Evolutionary conservation across 1,284 basidiomycete species (phyloP).

Genomic region (Rhodofomes roseus): DNA sequence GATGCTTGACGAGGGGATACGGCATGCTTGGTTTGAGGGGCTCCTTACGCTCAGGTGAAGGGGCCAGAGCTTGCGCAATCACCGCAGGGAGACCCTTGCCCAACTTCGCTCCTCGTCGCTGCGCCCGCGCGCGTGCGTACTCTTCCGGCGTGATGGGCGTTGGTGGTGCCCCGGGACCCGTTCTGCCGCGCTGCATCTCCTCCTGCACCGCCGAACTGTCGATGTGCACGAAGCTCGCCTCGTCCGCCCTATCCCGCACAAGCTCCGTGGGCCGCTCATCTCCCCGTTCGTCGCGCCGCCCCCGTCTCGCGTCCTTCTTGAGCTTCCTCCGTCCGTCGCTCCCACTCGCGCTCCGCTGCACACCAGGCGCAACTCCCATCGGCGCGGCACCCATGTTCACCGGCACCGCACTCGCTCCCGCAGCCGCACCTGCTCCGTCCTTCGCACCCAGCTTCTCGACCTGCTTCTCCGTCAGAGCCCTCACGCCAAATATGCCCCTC

Average conservation of each 20-base stretch:
- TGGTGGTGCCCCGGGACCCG: conserved; percentile 11
- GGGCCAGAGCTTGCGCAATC: conserved; percentile 11
- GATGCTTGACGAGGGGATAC: conserved; percentile 50
- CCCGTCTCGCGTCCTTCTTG: conserved; percentile 9
- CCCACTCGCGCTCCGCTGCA: background rate
- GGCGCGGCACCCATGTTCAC: background rate
- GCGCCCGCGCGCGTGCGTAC: conserved; percentile 35
- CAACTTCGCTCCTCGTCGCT: conserved; percentile 37
- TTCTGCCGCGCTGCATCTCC: background rate
- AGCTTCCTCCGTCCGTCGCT: conserved; percentile 8
- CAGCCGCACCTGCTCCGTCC: conserved; percentile 2
- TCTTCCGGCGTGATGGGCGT: conserved; percentile 34
- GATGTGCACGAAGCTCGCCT: background rate
- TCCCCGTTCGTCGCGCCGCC: background rate
- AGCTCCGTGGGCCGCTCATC: background rate
- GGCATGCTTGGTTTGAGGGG: conserved; percentile 32
- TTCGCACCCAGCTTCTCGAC: conserved; percentile 23
- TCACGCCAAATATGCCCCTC: conserved; percentile 18
- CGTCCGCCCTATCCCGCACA: background rate
- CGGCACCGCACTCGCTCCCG: background rate
- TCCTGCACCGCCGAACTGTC: background rate
- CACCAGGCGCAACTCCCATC: background rate
- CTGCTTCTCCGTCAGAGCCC: conserved; percentile 28
- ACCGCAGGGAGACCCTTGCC: conserved; percentile 36
- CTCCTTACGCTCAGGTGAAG: conserved; percentile 10